Base-by-base conservation (phyloP, 441 rosid species). In the Brassica balearica region DNA sequence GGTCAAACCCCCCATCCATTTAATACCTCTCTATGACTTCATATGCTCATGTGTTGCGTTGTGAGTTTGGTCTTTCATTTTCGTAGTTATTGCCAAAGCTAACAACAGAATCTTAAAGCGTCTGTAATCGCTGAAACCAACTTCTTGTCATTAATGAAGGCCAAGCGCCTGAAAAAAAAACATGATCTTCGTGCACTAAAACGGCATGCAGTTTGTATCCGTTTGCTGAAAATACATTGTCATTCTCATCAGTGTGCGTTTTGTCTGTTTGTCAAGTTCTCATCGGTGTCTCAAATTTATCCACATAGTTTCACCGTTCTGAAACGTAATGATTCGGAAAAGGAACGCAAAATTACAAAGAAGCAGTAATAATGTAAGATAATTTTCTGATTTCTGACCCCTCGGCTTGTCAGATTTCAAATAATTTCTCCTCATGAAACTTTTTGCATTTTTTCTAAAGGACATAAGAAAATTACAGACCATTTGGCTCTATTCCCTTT, bases 21-120 rank as follows among this genome's bases (percentile, higher is more conserved):
- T 64, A 77, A 53, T 70, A 77, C 32, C 59, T 23, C 60, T 36
- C 60, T 36, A 55, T 55, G 75, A 63, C 80, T 71, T 63, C 75
- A 38, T 60, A 11, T 70, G 71, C 32, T 70, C 75, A 77, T 70
- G 80, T 64, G 75, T 63, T 53, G 75, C 71, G 23, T 64, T 63
- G 65, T 53, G 36, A 69, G 71, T 76, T 70, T 36, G 12, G 11
- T 53, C 71, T 48, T 23, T 70, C 71, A 17, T 15, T 70, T 70
- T 77, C 80, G 53, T 70, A 77, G 75, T 77, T 70, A 70, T 70
- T 77, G 65, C 75, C 80, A 36, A 70, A 63, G 75, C 71, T 46
- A 63, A 77, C 65, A 65, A 48, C 23, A 53, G 65, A 77, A 70
- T 77, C 75, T 15, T 15, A 53, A 7, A 53, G 59, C 22, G 65